A percentile compares a stretch with the other conserved stretches of the same genome.
These are phyloP conservation scores for Senna tora DNA, from an alignment of 306 rosid species.

Conservation along the genomic window DNA sequence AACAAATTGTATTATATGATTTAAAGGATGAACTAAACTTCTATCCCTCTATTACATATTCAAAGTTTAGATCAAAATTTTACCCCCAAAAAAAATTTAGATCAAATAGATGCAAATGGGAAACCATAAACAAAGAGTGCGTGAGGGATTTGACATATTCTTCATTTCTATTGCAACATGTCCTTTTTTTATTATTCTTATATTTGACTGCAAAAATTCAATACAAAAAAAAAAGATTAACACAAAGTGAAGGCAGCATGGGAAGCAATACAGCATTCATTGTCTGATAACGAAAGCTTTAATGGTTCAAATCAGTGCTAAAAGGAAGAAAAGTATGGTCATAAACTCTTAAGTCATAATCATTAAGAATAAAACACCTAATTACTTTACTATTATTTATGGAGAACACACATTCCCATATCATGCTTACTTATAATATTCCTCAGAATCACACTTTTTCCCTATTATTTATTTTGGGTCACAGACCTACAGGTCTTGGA, in stretches of 20 bases:
- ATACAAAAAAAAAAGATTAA: too few species aligned
- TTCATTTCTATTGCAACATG: too few species aligned
- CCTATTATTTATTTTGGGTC: neutral
- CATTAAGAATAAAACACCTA: neutral
- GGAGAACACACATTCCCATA: neutral
- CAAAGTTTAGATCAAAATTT: too few species aligned
- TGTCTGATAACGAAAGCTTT: conserved; percentile 8
- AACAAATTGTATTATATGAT: too few species aligned
- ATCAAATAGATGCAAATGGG: too few species aligned
- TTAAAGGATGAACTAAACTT: too few species aligned
- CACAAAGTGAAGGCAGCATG: neutral
- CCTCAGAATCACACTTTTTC: neutral
- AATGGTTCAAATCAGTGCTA: neutral
- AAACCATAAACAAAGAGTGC: too few species aligned
- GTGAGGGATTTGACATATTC: too few species aligned
- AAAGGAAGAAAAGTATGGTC: neutral
- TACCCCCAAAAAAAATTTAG: too few species aligned
- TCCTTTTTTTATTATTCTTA: too few species aligned
- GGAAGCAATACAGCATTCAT: neutral
- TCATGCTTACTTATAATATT: neutral
- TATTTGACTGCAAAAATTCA: too few species aligned
- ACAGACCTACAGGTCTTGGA: neutral
- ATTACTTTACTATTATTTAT: neutral
- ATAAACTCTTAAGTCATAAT: neutral
- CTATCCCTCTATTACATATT: too few species aligned